Percentiles rank a stretch among this genome's conserved stretches.
phyloP scores from a whole-genome alignment of 2,329 filamentous ascomycete species.

The Fusarium sp. region DNA sequence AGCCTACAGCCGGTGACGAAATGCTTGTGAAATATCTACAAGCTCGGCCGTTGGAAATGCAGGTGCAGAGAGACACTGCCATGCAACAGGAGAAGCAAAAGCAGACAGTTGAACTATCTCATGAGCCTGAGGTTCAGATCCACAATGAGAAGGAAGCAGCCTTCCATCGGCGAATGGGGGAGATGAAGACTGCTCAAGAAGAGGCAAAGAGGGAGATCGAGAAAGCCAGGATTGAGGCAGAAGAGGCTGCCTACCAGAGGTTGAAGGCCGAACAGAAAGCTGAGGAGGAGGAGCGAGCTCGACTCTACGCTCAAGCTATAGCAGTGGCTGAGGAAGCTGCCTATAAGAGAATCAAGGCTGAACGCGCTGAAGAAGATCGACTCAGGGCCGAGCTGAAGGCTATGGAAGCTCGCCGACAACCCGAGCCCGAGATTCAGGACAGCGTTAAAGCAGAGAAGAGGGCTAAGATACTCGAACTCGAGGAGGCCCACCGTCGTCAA shows the following conservation, averaged over 20 bases:
- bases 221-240: neutral
- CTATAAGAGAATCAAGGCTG: neutral
- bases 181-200: neutral
- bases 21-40: no score
- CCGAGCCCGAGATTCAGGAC: neutral
- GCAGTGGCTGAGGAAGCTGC: neutral
- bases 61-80: neutral
- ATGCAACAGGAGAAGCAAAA: no score
- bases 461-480: neutral
- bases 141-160: neutral
- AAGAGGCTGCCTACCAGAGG: neutral
- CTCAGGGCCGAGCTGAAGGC: neutral
- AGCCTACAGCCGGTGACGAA: no score
- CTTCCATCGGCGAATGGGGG: neutral
- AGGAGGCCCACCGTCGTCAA: neutral
- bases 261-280: neutral
- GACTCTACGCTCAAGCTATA: neutral
- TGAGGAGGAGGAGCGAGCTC: neutral
- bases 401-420: neutral
- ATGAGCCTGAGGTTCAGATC: neutral
- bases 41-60: neutral
- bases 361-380: neutral
- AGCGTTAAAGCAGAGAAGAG: neutral
- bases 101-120: rapidly evolving
- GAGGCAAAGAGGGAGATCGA: neutral